phyloP scores from a whole-genome alignment of 495 filamentous ascomycete species.

The Penicillium argentinense region DNA sequence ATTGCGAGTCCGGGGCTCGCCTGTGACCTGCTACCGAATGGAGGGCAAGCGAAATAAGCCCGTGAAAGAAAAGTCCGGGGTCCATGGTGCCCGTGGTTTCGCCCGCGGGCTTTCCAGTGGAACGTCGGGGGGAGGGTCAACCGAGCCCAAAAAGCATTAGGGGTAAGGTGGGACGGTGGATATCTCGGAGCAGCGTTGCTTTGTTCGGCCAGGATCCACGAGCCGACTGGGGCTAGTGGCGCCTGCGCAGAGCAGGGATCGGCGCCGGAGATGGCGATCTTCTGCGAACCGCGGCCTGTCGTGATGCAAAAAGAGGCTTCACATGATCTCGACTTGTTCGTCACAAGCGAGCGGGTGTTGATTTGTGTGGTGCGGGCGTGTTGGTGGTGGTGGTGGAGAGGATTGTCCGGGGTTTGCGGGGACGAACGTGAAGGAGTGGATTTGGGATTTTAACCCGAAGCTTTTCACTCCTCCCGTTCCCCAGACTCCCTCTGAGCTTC shows the following conservation, averaged over 20 bases:
- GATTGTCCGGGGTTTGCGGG: constrained; percentile 2
- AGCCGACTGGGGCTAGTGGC: constrained; percentile 1
- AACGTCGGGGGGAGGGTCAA: not conserved
- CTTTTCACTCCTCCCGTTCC: not conserved
- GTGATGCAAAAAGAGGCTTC: constrained; percentile 10
- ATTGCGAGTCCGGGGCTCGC: constrained; percentile 4
- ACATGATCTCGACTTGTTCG: constrained; percentile 1
- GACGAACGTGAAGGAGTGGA: not conserved
- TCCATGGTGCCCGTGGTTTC: no score
- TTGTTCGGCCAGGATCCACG: constrained; percentile 16
- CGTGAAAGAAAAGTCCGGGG: not conserved
- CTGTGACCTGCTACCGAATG: not conserved
- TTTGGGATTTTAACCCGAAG: no score
- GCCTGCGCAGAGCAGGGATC: constrained; percentile 14
- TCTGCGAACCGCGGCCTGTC: constrained; percentile 24
- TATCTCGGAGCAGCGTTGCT: constrained; percentile 22
- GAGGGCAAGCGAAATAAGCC: constrained; percentile 14
- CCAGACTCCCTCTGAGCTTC: not conserved
- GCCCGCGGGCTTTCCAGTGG: no score
- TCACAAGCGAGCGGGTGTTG: not conserved
- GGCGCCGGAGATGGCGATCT: constrained; percentile 27
- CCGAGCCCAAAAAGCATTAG: not conserved
- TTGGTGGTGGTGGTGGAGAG: constrained; percentile 2
- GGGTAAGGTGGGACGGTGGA: not conserved
- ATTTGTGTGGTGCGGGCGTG: no score